A percentile compares a stretch with the other conserved stretches of the same genome.
Conservation (phyloP, 2,329 filamentous ascomycete species). For the Stachybotrys chlorohalonatus region DNA sequence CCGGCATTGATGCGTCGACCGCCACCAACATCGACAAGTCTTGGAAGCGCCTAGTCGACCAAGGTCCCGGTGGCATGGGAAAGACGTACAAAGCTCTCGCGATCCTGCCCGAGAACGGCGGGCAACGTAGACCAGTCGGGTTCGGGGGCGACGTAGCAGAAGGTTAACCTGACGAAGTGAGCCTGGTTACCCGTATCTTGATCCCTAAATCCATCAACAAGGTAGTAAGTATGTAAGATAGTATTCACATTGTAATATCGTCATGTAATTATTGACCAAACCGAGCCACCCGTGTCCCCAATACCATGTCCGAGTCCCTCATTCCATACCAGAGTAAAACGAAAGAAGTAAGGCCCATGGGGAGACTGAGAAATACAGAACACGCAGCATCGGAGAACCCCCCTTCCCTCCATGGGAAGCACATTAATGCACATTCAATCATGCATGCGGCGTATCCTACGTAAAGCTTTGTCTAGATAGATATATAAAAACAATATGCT, state of each 20-base stretch:
- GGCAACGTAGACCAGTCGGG: constrained; percentile 70
- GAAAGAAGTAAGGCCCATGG: too few species aligned
- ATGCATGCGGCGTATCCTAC: neutral
- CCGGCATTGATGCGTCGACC: constrained; percentile 31
- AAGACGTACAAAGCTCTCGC: constrained; percentile 90
- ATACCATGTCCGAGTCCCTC: too few species aligned
- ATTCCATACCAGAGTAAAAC: too few species aligned
- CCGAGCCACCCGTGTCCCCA: too few species aligned
- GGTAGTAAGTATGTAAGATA: too few species aligned
- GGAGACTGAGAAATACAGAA: too few species aligned
- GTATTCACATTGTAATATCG: too few species aligned
- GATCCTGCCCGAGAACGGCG: constrained; percentile 73
- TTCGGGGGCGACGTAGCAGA: constrained; percentile 66
- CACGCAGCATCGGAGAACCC: too few species aligned
- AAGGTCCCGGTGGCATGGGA: constrained; percentile 79
- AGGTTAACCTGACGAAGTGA: neutral
- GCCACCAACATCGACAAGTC: constrained; percentile 55
- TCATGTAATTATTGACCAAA: too few species aligned
- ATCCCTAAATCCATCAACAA: too few species aligned
- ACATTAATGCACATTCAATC: neutral
- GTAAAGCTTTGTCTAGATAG: neutral
- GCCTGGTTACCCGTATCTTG: too few species aligned
- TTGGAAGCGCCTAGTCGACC: constrained; percentile 78
- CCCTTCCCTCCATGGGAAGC: too few species aligned
- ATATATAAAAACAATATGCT: neutral